Base-by-base conservation (phyloP, 495 filamentous ascomycete species). In the Beverwykella pulmonaria region DNA sequence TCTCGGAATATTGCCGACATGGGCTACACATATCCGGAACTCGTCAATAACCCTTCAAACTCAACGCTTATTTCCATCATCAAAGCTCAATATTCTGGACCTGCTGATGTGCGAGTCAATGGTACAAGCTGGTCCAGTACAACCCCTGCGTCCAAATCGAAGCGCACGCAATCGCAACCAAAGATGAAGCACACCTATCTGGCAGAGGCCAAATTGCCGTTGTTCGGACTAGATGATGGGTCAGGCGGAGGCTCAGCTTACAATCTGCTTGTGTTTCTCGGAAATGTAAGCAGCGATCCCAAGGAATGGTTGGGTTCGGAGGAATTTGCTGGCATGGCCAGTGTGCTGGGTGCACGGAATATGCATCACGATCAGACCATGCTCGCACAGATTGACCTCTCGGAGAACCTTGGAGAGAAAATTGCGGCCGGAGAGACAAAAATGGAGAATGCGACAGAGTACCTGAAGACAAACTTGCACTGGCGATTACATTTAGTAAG, bases 11-110 rank as follows among this genome's bases (percentile, higher is more conserved):
- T 71, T 15, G 65, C 65, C 15, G 65, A 32, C 25, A 77, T 81
- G 30, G 81, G 81, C 19, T 79, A 82, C 67, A 79, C 78, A 19
- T 84, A 84, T 61, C 81, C 82, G 0, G 82, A 84, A 68, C 69
- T 81, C n/a, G 57, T 72, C 20, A 32, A 55, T 34, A 78, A 80
- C 50, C 41, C 62, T 12, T 22, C 36, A 32, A 65, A 65, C 30
- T 34, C 36, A 15, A 65, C 62, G 14, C 53, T 65, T 2, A 34
- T 58, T 12, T 29, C 53, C 1, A 65, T 8, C 17, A 41, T 65
- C 27, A 65, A 59, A 15, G 52, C 32, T 0, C 53, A 22, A 29
- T 65, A 65, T 46, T 15, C 46, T 9, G 46, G 53, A 23, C 23
- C 52, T 26, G 25, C 48, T n/a, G 22, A 29, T n/a, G 58, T 44